Percentiles rank a stretch among this genome's conserved stretches.
Evolutionary conservation across 2,329 filamentous ascomycete species (phyloP).

Genomic region (Penicillium brevicompactum): DNA sequence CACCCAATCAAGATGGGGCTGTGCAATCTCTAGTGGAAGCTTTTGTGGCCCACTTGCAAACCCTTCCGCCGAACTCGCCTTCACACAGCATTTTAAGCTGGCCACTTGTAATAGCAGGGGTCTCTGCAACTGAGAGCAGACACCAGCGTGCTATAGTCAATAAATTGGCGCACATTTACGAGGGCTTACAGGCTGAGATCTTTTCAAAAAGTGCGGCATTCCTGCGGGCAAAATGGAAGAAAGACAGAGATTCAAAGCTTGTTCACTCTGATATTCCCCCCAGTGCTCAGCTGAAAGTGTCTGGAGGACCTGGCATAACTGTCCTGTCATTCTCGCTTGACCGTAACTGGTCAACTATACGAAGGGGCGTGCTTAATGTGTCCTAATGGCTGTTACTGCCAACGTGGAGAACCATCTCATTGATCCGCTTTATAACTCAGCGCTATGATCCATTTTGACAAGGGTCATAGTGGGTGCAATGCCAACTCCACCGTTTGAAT

Average conservation of each 20-base stretch:
- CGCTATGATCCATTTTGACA: too few relatives aligned
- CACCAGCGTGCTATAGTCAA: neutral
- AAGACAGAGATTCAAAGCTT: neutral
- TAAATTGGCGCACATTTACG: neutral
- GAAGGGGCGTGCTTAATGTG: too few relatives aligned
- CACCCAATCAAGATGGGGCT: neutral
- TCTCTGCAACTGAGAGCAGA: neutral
- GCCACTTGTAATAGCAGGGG: neutral
- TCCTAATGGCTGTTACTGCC: too few relatives aligned
- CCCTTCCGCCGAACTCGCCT: neutral
- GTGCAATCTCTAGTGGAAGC: neutral
- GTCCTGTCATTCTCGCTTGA: neutral
- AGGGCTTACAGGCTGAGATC: neutral
- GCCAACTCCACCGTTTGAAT: too few relatives aligned
- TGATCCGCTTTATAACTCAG: too few relatives aligned
- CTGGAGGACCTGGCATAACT: neutral
- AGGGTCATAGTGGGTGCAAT: too few relatives aligned
- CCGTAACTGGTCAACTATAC: too few relatives aligned
- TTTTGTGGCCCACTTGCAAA: neutral
- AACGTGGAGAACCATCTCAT: too few relatives aligned
- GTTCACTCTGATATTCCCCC: neutral
- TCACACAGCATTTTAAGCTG: constrained; percentile 4
- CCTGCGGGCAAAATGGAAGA: neutral
- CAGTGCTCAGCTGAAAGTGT: neutral
- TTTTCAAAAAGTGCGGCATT: neutral